Evolutionary conservation across 805 yeast genomes (phyloP), one percentile per base, ranked within the genome.

Genomic region (Cyberlindnera japonica): DNA sequence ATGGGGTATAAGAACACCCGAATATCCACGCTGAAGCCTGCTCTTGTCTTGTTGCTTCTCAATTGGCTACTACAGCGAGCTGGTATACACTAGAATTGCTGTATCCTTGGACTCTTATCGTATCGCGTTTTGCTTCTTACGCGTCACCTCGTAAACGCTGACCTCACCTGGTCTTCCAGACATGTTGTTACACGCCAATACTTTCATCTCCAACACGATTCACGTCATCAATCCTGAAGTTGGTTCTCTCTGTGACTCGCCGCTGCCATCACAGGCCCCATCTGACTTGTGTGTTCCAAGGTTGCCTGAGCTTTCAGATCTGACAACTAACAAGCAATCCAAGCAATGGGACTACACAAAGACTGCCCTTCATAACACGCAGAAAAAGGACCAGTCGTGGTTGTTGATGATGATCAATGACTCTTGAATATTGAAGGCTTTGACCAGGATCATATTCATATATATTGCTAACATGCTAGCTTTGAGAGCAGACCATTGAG

Each of bases 321-420:
- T n/a, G 10, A 6, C 24, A 30, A 8, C 23, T 6, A 12, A 6
- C 13, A 27, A 27, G 18, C 30, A 8, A 7, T 27, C 30, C 12
- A 12, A 6, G 13, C n/a, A 27, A 15, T 27, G 30, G 30, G 30
- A 27, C 35, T 32, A 31, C 37, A 31, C 40, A 18, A 29, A 37
- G 33, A 41, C 38, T 19, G 35, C 40, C 16, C 40, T 39, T 12
- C 43, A 36, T 33, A 35, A 26, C 25, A 37, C 36, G 4, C 28
- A 26, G 30, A 49, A 45, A 37, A 49, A 45, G 26, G 59, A 55
- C 33, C 52, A 55, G 24, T 52, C 57, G 2, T 55, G 59, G 59
- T 48, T 55, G 33, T 44, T 55, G 35, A 33, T 53, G 27, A 48
- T 51, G 45, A 44, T 53, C 36, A 32, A 44, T 19, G 58, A 48